phyloP scores from a whole-genome alignment of 129 eudicot species.

The Artemisia annua region DNA sequence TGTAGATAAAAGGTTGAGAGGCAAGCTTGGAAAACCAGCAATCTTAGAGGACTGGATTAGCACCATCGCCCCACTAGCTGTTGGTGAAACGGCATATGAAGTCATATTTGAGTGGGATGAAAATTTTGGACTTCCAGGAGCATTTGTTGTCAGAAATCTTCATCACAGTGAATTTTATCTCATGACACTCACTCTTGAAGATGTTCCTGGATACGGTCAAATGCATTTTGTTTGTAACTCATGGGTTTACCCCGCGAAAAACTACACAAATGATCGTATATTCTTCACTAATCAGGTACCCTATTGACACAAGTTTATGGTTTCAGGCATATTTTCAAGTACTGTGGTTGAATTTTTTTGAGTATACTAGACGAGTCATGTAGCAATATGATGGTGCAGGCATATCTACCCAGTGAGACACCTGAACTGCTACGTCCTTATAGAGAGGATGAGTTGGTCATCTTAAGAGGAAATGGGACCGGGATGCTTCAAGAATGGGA shows the following conservation, averaged over 20 bases:
- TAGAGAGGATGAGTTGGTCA: constrained; percentile 24
- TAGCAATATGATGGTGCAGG: constrained; percentile 9
- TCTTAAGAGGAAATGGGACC: constrained; percentile 35
- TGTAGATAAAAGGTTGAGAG: constrained; percentile 35
- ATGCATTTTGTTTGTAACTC: constrained; percentile 69
- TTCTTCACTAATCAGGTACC: constrained; percentile 61
- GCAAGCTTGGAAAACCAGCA: constrained; percentile 58
- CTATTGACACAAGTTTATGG: background rate
- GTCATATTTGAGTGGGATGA: constrained; percentile 57
- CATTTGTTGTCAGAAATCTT: constrained; percentile 49
- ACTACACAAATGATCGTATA: constrained; percentile 46
- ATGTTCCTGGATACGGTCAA: constrained; percentile 53
- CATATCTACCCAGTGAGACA: constrained; percentile 41
- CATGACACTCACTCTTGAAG: constrained; percentile 60
- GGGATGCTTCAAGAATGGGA: constrained; percentile 39
- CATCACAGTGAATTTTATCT: constrained; percentile 61
- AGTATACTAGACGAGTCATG: constrained; percentile 1
- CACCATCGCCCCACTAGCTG: constrained; percentile 31
- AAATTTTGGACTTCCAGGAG: constrained; percentile 62
- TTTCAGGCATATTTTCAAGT: background rate
- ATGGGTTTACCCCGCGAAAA: constrained; percentile 56
- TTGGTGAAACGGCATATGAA: constrained; percentile 36
- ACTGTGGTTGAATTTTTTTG: background rate
- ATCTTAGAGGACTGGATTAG: constrained; percentile 54
- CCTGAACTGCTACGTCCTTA: constrained; percentile 23